Base-by-base conservation (phyloP, 2,329 filamentous ascomycete genomes). In the Claviceps humidiphila region DNA sequence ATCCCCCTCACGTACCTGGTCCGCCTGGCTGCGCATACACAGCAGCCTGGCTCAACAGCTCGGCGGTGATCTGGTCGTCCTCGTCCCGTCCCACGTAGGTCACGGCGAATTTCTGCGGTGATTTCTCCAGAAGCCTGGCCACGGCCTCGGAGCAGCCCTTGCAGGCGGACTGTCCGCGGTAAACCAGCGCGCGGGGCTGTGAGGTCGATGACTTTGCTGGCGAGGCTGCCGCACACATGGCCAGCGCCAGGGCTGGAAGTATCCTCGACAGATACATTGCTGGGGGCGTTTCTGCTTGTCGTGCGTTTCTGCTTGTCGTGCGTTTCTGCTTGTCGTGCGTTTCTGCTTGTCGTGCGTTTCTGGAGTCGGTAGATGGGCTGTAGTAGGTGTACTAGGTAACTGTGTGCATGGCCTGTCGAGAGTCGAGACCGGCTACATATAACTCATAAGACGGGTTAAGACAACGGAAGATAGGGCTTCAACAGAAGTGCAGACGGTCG, bases 1-100 rank as follows among this genome's bases (percentile, higher is more conserved):
- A 30, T 30, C 2, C 26, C 30, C 30, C 30, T 34, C 30, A 34
- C 30, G 30, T 34, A 34, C 30, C 30, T 34, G 30, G 30, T 34
- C 60, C 60, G 26, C 60, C 60, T 1, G 56, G 52, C 45, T 56
- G 55, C 4, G 59, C 59, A 54, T 57, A 56, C 2, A 58, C 26
- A 16, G 55, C 24, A 3, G 53, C 55, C 3, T 53, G 43, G 22
- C 52, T 51, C 37, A 62, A 50, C 16, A 17, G 48, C 0, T 56
- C 55, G 3, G 55, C 30, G 9, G 37, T 50, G 5, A 58, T 49
- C 6, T 59, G 50, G 2, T 54, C 44, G 4, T 55, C 53, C 39
- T 62, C 55, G 1, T 53, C 44, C 1, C 59, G 57, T 16, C 56
- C 58, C 16, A 52, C 58, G 22, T 53, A 62, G 2, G 51, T 53